phyloP scores from a whole-genome alignment of 192 early-diverging fungal genomes.

The Pilobolus umbonatus region DNA sequence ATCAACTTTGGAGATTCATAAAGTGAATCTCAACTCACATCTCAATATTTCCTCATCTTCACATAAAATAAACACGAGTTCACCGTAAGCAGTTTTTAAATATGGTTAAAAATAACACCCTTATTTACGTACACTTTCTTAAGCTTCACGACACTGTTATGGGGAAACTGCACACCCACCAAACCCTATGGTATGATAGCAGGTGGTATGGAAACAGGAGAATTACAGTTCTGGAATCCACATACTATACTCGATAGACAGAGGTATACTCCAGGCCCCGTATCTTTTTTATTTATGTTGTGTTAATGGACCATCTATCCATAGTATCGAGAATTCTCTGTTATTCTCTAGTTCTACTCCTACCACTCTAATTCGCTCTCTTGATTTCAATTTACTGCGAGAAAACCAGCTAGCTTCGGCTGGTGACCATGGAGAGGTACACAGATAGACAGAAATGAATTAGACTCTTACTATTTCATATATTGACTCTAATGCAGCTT shows the following conservation, averaged over 20 bases:
- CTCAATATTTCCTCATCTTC: too few species aligned
- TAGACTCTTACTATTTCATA: too few species aligned
- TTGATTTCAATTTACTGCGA: slow-evolving; percentile 88
- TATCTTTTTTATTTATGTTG: too few species aligned
- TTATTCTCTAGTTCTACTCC: slow-evolving; percentile 60
- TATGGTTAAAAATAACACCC: background rate
- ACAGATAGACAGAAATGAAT: background rate
- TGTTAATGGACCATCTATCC: background rate
- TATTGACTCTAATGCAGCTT: too few species aligned
- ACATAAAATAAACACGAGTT: slow-evolving; percentile 47
- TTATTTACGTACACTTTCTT: background rate
- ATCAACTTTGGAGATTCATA: slow-evolving; percentile 58
- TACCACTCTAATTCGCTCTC: slow-evolving; percentile 79
- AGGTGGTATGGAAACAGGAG: slow-evolving; percentile 93
- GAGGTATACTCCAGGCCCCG: slow-evolving; percentile 35
- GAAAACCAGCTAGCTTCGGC: slow-evolving; percentile 84
- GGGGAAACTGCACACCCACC: slow-evolving; percentile 48
- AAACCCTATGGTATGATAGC: slow-evolving; percentile 74
- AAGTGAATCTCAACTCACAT: slow-evolving; percentile 34
- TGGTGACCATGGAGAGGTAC: slow-evolving; percentile 57
- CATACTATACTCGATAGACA: slow-evolving; percentile 63
- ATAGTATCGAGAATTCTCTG: background rate
- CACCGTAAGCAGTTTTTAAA: slow-evolving; percentile 46
- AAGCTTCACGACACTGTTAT: slow-evolving; percentile 89
- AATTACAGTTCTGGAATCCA: slow-evolving; percentile 85